Evolutionary conservation across 768 basidiomycete genomes (phyloP), one percentile per base, ranked within the genome.

Genomic region (Boletus subparvulus): DNA sequence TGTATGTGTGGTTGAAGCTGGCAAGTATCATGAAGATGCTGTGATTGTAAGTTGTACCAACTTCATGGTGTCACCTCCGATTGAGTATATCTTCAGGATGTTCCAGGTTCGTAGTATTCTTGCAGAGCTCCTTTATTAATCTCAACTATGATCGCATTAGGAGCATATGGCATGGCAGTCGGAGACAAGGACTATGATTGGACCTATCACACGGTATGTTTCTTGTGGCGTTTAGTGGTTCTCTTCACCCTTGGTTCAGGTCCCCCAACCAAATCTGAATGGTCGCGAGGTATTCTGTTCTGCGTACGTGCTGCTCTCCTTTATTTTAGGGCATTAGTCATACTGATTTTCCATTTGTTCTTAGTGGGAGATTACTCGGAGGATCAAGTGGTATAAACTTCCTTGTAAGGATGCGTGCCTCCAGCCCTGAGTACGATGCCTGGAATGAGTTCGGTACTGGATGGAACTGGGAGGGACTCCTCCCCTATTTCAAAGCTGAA

Each of bases 1-100:
- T n/a, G 55, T 65, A 40, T 61, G 63, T 17, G 63, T 65, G 13
- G 61, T 64, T 16, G 63, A 64, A 47, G 63, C 61, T 16, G 61
- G 61, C 12, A 26, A 10, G 30, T 61, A 57, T 33, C 59, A 28
- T 40, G 50, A 54, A 33, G 55, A 55, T 19, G 43, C 55, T 13
- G 41, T 51, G 36, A n/a, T 65, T 21, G 63, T 64, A 41, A 57
- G 63, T 47, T 39, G 21, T 40, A 13, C 17, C 37, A 6, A 42
- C 7, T 39, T 17, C 5, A n/a, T 9, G 9, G 14, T 12, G 19
- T 55, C 2, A 16, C 26, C 12, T 30, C 42, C 40, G 28, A 47
- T 40, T 17, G 26, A 49, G 11, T 21, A 13, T 10, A 1, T 21
- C 17, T 50, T 19, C 33, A 64, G 63, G 59, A 64, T 41, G 54